These are phyloP conservation scores for Cytospora schulzeri DNA, from an alignment of 2,329 filamentous ascomycete species.

Conservation along the genomic window DNA sequence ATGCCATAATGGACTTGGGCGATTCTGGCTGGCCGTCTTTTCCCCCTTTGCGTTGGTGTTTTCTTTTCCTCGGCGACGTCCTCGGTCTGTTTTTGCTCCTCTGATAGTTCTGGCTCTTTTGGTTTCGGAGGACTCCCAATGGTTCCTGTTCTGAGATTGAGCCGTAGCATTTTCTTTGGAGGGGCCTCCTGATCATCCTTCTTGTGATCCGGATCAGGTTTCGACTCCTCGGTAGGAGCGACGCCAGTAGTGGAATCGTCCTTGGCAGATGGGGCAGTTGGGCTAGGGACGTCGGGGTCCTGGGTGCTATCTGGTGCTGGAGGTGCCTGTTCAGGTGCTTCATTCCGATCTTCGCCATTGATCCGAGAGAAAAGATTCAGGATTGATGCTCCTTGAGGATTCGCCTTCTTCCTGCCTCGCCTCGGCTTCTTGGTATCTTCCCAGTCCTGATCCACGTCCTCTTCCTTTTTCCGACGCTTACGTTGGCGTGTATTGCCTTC, in stretches of 20 bases:
- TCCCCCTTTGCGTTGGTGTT: constrained; percentile 37
- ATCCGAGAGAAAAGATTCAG: constrained; percentile 31
- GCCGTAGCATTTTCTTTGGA: constrained; percentile 54
- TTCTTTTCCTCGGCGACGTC: constrained; percentile 23
- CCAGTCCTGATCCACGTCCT: constrained; percentile 26
- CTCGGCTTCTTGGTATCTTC: constrained; percentile 28
- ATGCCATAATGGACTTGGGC: constrained; percentile 62
- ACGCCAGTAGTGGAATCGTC: not conserved
- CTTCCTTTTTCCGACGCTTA: constrained; percentile 34
- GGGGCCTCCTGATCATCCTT: not conserved
- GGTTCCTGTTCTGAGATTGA: constrained; percentile 64
- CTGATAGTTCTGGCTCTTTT: constrained; percentile 41
- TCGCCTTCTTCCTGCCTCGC: constrained; percentile 35
- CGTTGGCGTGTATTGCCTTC: constrained; percentile 21
- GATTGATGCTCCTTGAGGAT: constrained; percentile 30
- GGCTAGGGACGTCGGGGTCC: not conserved
- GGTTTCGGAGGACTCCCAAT: constrained; percentile 62
- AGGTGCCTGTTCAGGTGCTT: constrained; percentile 19
- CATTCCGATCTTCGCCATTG: constrained; percentile 15
- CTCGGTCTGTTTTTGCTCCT: constrained; percentile 27
- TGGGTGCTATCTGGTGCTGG: constrained; percentile 3
- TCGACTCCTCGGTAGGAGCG: not conserved
- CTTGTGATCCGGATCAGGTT: not conserved
- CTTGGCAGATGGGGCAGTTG: not conserved
- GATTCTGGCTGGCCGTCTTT: constrained; percentile 45